Base-by-base conservation (phyloP, 371 early-diverging fungal genomes). In the Parasitella parasitica region DNA sequence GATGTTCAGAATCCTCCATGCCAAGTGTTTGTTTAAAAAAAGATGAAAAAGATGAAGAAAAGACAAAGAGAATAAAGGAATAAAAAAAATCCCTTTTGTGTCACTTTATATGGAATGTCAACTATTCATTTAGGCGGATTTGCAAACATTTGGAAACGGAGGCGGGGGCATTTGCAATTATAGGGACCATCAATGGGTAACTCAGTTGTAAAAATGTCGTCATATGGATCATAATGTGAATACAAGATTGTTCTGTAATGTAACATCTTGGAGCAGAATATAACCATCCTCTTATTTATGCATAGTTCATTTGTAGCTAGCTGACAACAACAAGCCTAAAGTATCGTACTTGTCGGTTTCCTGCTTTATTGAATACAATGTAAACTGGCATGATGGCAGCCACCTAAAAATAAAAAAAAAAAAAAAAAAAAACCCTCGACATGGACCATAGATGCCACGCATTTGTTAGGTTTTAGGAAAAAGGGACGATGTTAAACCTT, bases 61-160 rank as follows among this genome's bases (percentile, higher is more conserved):
- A 27, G 30, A 16, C 6, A 28, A 39, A 28, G 26, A n/a, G 27
- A 27, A 37, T 16, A 27, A 28, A 7, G 26, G 24, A 27, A 16
- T 28, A 27, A 24, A n/a, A 30, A 27, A 28, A 41, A 26, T 18
- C 28, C 15, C n/a, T 36, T 38, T 4, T 55, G 38, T 53, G 53
- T 53, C 53, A 53, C 53, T 39, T 51, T 39, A n/a, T 22, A 22
- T 55, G 56, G 56, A 55, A 55, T 55, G 56, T 55, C 56, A 55
- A 55, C 24, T 22, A 36, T 32, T 8, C 4, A 36, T 5, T 46
- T 46, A 46, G 24, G 46, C 46, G 46, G 46, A 46, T 46, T 46
- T 46, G 13, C 11, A 46, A 46, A 46, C 11, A 32, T 3, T 32
- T 46, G 13, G 37, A 15, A 13, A 15, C 1, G 37, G 36, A 2